phyloP scores from a whole-genome alignment of 75 land plant genomes.

The Azolla pinnata region DNA sequence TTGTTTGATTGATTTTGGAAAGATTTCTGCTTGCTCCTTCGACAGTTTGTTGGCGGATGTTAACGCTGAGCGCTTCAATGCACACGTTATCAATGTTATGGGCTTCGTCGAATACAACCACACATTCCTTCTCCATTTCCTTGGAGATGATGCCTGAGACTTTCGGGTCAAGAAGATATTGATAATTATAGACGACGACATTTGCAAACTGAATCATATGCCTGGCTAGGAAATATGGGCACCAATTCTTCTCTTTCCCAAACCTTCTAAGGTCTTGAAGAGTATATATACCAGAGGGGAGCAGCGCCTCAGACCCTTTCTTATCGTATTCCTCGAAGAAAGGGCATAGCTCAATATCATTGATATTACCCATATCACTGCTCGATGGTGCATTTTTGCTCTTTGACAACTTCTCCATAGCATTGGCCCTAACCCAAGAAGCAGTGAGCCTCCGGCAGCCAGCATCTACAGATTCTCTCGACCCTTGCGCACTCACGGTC shows the following conservation, averaged over 20 bases:
- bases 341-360: conserved; percentile 48
- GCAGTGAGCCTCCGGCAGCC: conserved; percentile 84
- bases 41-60: conserved; percentile 77
- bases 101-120: conserved; percentile 98
- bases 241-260: conserved; percentile 81
- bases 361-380: no score
- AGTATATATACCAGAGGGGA: conserved; percentile 90
- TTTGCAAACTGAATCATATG: conserved; percentile 90
- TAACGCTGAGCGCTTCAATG: conserved; percentile 97
- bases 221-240: conserved; percentile 89
- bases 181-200: conserved; percentile 93
- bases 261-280: conserved; percentile 63
- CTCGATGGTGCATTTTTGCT: no score
- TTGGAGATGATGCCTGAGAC: conserved; percentile 91
- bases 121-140: conserved; percentile 93
- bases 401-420: conserved; percentile 52
- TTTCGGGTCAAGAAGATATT: conserved; percentile 95
- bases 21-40: conserved; percentile 87
- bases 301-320: conserved; percentile 42
- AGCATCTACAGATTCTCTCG: conserved; percentile 88
- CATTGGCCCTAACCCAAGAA: conserved; percentile 72
- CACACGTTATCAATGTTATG: conserved; percentile 99
- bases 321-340: conserved; percentile 71
- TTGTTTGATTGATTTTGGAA: conserved; percentile 58
- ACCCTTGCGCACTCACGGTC: conserved; percentile 46